phyloP scores from a whole-genome alignment of 805 yeast genomes.

The Hanseniaspora pseudoguilliermondii region DNA sequence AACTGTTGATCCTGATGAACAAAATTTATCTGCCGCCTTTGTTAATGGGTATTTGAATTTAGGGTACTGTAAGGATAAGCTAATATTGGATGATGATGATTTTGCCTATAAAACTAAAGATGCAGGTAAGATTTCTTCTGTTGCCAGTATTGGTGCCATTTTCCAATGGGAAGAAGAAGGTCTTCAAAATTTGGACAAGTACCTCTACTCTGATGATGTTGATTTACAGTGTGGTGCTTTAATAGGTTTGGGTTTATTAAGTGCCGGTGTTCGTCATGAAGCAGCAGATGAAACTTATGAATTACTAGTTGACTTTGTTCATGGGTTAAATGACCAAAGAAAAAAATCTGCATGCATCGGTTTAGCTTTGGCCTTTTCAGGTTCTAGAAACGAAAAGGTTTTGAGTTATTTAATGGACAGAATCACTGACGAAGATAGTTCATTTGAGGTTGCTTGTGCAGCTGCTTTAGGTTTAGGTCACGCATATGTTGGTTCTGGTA shows the following conservation, averaged over 20 bases:
- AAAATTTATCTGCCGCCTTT: constrained; percentile 86
- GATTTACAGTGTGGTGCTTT: constrained; percentile 93
- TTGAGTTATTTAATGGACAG: constrained; percentile 30
- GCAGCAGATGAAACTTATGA: constrained; percentile 76
- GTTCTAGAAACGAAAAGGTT: constrained; percentile 78
- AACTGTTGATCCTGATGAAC: constrained; percentile 79
- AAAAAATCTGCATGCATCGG: constrained; percentile 80
- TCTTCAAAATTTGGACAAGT: constrained; percentile 77
- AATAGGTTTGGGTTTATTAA: constrained; percentile 84
- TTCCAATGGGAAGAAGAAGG: constrained; percentile 92
- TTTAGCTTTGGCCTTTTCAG: constrained; percentile 88
- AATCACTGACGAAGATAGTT: constrained; percentile 52
- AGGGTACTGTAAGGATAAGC: constrained; percentile 80
- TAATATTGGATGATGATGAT: constrained; percentile 61
- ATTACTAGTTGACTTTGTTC: constrained; percentile 69
- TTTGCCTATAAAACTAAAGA: constrained; percentile 92
- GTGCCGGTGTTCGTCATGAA: constrained; percentile 79
- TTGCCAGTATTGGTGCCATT: constrained; percentile 82
- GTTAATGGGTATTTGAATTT: constrained; percentile 84
- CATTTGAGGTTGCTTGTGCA: constrained; percentile 59
- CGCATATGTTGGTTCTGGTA: constrained; percentile 87
- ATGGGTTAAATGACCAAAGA: constrained; percentile 47
- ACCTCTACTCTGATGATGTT: constrained; percentile 69
- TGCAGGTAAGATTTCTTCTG: constrained; percentile 78
- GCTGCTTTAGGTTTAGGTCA: constrained; percentile 91